phyloP scores from a whole-genome alignment of 176 grass and related monocot genomes.

The Alloteropsis semialata region DNA sequence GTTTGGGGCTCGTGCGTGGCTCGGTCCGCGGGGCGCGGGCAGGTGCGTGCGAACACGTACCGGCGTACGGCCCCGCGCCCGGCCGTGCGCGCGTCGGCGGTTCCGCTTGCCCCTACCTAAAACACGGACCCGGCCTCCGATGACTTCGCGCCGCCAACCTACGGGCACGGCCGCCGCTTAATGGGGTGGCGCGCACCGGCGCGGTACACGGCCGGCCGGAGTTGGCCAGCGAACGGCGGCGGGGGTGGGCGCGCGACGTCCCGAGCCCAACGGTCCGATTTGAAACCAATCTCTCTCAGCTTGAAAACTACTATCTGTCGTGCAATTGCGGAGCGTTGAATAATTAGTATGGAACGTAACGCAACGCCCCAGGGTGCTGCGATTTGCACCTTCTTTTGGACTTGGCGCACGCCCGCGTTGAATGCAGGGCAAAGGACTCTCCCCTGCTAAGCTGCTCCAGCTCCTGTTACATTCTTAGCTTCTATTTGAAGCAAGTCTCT shows the following conservation, averaged over 20 bases:
- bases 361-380: background rate
- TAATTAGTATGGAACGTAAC: background rate
- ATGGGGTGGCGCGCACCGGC: background rate
- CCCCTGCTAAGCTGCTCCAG: background rate
- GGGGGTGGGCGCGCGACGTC: background rate
- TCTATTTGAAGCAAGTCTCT: slow-evolving; percentile 39
- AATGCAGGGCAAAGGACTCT: background rate
- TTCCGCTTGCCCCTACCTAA: slow-evolving; percentile 23
- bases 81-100: slow-evolving; percentile 19
- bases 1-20: background rate
- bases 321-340: background rate
- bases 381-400: slow-evolving; percentile 29
- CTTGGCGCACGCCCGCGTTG: slow-evolving; percentile 15
- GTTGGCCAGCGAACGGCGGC: background rate
- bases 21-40: background rate
- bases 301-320: background rate
- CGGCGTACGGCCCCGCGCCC: background rate
- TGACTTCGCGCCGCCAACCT: background rate
- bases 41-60: slow-evolving; percentile 32
- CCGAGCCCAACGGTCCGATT: slow-evolving; percentile 6
- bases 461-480: slow-evolving; percentile 34
- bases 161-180: background rate
- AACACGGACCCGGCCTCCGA: background rate
- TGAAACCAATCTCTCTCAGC: background rate
- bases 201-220: background rate